These are phyloP conservation scores for Penicillium silybi DNA, from an alignment of 495 filamentous ascomycete species.

Conservation along the genomic window DNA sequence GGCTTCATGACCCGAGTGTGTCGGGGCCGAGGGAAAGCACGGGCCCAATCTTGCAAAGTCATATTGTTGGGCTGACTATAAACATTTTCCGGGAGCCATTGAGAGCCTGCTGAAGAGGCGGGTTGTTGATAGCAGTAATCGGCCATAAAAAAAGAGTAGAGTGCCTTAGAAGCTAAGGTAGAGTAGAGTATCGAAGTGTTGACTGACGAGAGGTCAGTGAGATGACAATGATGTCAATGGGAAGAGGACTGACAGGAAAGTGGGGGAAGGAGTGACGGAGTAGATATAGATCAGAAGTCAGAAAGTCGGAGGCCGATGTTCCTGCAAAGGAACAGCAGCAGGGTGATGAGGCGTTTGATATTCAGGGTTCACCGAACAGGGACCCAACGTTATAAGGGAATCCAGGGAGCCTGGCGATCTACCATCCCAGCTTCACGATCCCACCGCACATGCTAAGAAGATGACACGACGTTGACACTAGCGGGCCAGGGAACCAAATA, in stretches of 20 bases:
- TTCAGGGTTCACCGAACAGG: slow-evolving; percentile 8
- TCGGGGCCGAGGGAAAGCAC: slow-evolving; percentile 33
- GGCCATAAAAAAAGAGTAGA: slow-evolving; percentile 28
- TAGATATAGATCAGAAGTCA: neutral
- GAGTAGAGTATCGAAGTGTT: neutral
- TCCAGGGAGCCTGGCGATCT: slow-evolving; percentile 33
- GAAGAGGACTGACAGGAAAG: slow-evolving; percentile 1
- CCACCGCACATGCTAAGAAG: slow-evolving; percentile 36
- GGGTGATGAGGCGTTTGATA: neutral
- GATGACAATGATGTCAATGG: neutral
- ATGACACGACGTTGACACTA: slow-evolving; percentile 44
- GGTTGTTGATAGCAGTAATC: slow-evolving; percentile 30
- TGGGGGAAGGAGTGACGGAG: slow-evolving; percentile 3
- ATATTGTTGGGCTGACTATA: slow-evolving; percentile 22
- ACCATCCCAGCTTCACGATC: slow-evolving; percentile 40
- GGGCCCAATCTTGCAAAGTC: slow-evolving; percentile 31
- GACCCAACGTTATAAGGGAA: slow-evolving; percentile 9
- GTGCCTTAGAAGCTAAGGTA: neutral
- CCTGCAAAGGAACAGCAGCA: slow-evolving; percentile 16
- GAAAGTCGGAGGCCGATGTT: slow-evolving; percentile 5
- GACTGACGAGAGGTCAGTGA: neutral
- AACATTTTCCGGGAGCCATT: slow-evolving; percentile 25
- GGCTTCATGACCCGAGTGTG: slow-evolving; percentile 60
- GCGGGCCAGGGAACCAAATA: slow-evolving; percentile 15
- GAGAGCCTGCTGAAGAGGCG: slow-evolving; percentile 27